phyloP scores from a whole-genome alignment of 768 basidiomycete species.

The Neoboletus brunneissimus region DNA sequence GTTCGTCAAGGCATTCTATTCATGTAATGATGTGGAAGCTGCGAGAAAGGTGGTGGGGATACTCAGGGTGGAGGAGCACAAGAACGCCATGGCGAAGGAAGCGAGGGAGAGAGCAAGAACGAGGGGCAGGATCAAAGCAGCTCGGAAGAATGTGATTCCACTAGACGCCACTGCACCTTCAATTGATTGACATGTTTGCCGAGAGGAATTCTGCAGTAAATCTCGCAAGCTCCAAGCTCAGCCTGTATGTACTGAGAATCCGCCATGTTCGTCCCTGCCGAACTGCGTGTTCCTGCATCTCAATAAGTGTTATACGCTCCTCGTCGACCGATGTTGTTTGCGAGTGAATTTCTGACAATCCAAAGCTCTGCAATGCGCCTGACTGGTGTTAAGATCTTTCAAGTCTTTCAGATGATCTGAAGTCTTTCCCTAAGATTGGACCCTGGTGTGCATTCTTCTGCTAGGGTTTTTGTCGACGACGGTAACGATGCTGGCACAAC shows the following conservation, averaged over 20 bases:
- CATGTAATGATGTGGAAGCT: constrained; percentile 50
- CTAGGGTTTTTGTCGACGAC: background rate
- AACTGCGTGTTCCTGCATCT: background rate
- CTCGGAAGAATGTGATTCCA: background rate
- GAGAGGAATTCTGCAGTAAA: background rate
- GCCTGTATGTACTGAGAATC: background rate
- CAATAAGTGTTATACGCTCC: background rate
- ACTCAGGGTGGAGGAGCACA: constrained; percentile 42
- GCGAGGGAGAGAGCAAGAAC: constrained; percentile 19
- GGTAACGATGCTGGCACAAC: background rate
- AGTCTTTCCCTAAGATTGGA: background rate
- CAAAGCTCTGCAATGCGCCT: background rate
- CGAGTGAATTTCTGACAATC: background rate
- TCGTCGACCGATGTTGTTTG: background rate
- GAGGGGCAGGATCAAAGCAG: constrained; percentile 19
- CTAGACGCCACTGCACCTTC: constrained; percentile 1
- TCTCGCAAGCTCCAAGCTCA: background rate
- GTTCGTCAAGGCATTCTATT: constrained; percentile 65
- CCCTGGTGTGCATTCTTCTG: background rate
- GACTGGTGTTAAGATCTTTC: background rate
- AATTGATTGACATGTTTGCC: constrained; percentile 7
- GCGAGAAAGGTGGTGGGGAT: constrained; percentile 55
- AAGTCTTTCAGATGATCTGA: too few species aligned
- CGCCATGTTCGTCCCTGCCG: background rate
- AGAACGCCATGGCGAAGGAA: constrained; percentile 8